Evolutionary conservation across 1,284 basidiomycete genomes (phyloP).

Genomic region (Inonotus hispidus): DNA sequence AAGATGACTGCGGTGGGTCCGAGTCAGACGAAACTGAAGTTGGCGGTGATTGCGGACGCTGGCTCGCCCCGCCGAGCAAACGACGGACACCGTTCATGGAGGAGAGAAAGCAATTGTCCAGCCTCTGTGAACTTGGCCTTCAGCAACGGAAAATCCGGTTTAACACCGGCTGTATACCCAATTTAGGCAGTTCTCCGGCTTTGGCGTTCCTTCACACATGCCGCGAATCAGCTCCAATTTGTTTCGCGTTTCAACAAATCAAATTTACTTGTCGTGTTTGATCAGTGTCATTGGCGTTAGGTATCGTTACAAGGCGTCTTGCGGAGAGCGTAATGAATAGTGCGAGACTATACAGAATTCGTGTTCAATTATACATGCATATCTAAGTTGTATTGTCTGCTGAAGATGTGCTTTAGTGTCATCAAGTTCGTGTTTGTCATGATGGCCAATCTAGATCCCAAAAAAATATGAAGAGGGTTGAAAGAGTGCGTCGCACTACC

Average conservation of each 20-base stretch:
- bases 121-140: neutral
- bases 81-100: conserved; percentile 24
- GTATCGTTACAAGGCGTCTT: no score
- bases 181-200: no score
- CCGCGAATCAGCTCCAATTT: no score
- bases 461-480: neutral
- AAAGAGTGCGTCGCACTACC: neutral
- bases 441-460: neutral
- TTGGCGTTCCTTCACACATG: no score
- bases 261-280: no score
- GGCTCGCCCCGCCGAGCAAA: conserved; percentile 18
- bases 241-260: no score
- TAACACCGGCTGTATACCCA: no score
- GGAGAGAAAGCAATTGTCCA: conserved; percentile 1
- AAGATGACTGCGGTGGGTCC: conserved; percentile 25
- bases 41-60: conserved; percentile 44
- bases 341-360: neutral
- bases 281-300: no score
- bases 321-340: no score
- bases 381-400: neutral
- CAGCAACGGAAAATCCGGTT: neutral
- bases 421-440: neutral
- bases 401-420: neutral
- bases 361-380: neutral
- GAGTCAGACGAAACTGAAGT: conserved; percentile 27